Base-by-base conservation (phyloP, 768 basidiomycete genomes). In the Leucocoprinus leucothites region DNA sequence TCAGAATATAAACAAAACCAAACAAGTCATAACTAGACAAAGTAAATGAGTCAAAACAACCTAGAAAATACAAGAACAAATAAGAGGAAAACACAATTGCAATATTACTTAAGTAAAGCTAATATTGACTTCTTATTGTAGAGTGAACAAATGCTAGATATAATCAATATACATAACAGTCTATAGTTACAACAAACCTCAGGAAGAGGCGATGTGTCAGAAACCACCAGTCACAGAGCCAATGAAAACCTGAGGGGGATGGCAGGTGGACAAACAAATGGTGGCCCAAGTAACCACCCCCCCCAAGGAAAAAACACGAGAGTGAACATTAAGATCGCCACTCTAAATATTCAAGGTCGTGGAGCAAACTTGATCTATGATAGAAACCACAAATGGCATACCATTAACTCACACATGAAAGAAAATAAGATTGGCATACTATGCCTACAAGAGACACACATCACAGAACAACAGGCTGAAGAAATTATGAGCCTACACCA, bases 361-460 rank as follows among this genome's bases (percentile, higher is more conserved):
- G 46, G 46, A 3, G 46, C 46, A 9, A 47, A 28, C 22, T 28
- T 6, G 7, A 25, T 47, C 9, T 47, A 47, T 18, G 46, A 47
- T 24, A 4, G 3, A 2, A 28, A 31, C 14, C 24, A 47, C 46
- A 47, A 47, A 47, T 47, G 46, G 46, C 9, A 26, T 16, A 28
- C 22, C n/a, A 19, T 47, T 5, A 47, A 47, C 18, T 3, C n/a
- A 1, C 16, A 14, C 25, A 26, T 47, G 26, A 47, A 16, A 16
- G 18, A 31, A 5, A 31, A 31, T 11, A 57, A 57, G 22, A 49
- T 57, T 36, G 49, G 43, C 3, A 25, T 57, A 1, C 42, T 57
- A 3, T 38, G 38, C 8, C 9, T 47, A 4, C 50, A 57, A 36
- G 57, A 57, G 38, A 52, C 50, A 2, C 57, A 57, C 50, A 49